Percentiles rank a stretch among this genome's conserved stretches.
These are phyloP conservation scores for Ogataea zsoltii DNA, from an alignment of 805 yeast genomes.

Conservation along the genomic window DNA sequence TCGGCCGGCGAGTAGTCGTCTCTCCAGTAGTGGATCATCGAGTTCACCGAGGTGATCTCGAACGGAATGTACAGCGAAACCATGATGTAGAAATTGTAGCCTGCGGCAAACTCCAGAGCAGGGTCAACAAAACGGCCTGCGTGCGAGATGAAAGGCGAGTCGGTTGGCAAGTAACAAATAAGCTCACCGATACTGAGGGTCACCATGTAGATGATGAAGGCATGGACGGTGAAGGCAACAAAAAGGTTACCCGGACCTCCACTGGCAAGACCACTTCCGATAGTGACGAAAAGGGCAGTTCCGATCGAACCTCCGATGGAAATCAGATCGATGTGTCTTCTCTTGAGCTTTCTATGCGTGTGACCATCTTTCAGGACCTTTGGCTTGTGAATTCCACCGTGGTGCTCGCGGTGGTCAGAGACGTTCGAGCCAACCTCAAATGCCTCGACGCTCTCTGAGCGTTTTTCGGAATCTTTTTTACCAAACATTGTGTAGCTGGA, in stretches of 20 bases:
- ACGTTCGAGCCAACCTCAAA: conserved; percentile 8
- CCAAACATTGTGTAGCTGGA: conserved; percentile 1
- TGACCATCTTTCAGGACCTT: conserved; percentile 14
- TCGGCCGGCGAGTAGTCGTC: conserved; percentile 73
- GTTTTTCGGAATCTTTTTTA: background rate
- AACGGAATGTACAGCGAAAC: conserved; percentile 80
- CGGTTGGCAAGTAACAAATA: conserved; percentile 73
- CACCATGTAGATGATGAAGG: conserved; percentile 60
- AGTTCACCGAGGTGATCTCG: conserved; percentile 78
- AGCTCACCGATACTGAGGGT: conserved; percentile 77
- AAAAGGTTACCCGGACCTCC: conserved; percentile 74
- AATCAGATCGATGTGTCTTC: conserved; percentile 72
- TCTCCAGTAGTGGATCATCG: conserved; percentile 80
- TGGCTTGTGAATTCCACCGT: background rate
- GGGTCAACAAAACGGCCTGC: conserved; percentile 77
- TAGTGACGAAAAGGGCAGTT: conserved; percentile 74
- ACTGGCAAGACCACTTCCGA: conserved; percentile 59
- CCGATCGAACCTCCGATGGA: conserved; percentile 85
- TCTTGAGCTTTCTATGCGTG: conserved; percentile 18
- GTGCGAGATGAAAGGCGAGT: conserved; percentile 74
- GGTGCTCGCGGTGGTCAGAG: background rate
- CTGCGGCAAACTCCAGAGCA: conserved; percentile 71
- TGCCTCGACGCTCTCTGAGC: conserved; percentile 4
- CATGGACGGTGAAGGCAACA: conserved; percentile 68
- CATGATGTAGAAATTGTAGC: conserved; percentile 78